Conservation (phyloP, 768 basidiomycete species). For the Auricularia auricula-judae region DNA sequence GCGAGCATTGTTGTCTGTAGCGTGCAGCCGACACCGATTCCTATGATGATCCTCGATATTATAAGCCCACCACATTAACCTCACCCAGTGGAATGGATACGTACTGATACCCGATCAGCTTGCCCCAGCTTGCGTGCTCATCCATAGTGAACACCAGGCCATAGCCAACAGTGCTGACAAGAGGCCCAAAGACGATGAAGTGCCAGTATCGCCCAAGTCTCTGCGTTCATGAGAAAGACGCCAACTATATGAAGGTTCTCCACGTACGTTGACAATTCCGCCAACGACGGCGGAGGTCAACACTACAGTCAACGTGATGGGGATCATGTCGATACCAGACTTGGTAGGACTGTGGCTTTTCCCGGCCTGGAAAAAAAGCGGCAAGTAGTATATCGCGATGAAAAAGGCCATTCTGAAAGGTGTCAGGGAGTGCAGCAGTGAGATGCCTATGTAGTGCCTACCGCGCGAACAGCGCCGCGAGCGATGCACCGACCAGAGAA, state of each 20-base stretch:
- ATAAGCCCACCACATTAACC: no score
- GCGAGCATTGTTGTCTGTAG: slow-evolving; percentile 22
- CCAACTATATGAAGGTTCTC: no score
- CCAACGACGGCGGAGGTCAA: slow-evolving; percentile 19
- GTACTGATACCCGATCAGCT: slow-evolving; percentile 29
- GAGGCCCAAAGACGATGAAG: background rate
- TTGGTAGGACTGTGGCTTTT: slow-evolving; percentile 24
- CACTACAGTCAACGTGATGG: slow-evolving; percentile 24
- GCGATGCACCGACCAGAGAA: slow-evolving; percentile 18
- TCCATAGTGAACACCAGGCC: slow-evolving; percentile 27
- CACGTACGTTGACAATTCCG: slow-evolving; percentile 10
- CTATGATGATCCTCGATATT: slow-evolving; percentile 16
- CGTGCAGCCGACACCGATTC: slow-evolving; percentile 24
- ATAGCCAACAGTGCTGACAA: slow-evolving; percentile 14
- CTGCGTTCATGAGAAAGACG: background rate
- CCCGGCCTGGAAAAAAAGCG: slow-evolving; percentile 21
- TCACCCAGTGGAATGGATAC: slow-evolving; percentile 15
- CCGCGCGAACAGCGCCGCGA: slow-evolving; percentile 11
- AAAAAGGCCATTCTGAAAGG: slow-evolving; percentile 3
- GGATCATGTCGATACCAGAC: slow-evolving; percentile 29
- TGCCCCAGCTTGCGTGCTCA: slow-evolving; percentile 11
- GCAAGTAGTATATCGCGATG: slow-evolving; percentile 9
- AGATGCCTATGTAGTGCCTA: background rate
- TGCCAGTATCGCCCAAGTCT: background rate
- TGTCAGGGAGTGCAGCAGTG: background rate